Percentiles rank a stretch among this genome's conserved stretches.
phyloP scores from a whole-genome alignment of 352 stramenopile genomes.

The Globisporangium camurandrum region DNA sequence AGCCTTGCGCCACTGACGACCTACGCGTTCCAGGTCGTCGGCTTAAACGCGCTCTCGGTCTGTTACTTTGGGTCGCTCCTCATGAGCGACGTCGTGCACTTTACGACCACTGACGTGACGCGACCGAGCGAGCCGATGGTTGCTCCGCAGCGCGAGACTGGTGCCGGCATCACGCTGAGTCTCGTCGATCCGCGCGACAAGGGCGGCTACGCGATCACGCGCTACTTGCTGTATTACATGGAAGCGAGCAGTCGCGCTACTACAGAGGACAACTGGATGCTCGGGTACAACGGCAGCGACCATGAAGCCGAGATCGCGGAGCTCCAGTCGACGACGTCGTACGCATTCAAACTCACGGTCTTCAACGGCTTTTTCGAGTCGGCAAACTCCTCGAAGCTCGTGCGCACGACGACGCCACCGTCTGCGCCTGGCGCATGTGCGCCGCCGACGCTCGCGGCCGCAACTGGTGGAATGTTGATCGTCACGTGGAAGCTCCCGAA shows the following conservation, averaged over 20 bases:
- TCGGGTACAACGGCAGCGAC: conserved; percentile 18
- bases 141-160: conserved; percentile 19
- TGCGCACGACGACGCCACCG: conserved; percentile 24
- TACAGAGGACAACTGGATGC: conserved; percentile 19
- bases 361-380: conserved; percentile 42
- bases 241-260: not conserved
- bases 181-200: conserved; percentile 40
- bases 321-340: conserved; percentile 21
- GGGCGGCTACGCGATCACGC: conserved; percentile 28
- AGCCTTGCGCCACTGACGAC: conserved; percentile 18
- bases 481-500: conserved; percentile 30
- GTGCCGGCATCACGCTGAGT: conserved; percentile 37
- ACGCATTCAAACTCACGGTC: conserved; percentile 30
- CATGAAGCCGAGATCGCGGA: conserved; percentile 26
- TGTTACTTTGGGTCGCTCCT: conserved; percentile 30
- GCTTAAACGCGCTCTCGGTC: conserved; percentile 33
- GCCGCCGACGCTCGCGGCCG: conserved; percentile 6
- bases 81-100: conserved; percentile 11
- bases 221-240: conserved; percentile 36
- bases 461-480: conserved; percentile 41
- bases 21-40: conserved; percentile 26
- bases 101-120: conserved; percentile 22
- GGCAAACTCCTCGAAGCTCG: conserved; percentile 24
- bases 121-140: conserved; percentile 22
- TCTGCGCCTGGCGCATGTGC: conserved; percentile 44